Evolutionary conservation across 2,329 filamentous ascomycete species (phyloP).

Genomic region (Beauveria bassiana): DNA sequence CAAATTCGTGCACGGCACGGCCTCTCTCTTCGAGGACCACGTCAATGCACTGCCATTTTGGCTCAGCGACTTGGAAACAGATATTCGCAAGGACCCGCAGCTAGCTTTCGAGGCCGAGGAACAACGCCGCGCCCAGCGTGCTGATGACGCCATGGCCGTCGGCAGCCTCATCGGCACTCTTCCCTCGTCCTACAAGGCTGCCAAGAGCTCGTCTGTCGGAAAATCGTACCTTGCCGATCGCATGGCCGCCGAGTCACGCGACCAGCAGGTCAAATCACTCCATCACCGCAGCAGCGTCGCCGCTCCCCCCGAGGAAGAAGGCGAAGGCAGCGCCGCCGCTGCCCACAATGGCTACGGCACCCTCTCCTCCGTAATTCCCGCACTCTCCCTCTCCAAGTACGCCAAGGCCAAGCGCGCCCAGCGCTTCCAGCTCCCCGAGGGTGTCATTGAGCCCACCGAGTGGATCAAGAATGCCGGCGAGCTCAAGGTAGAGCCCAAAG

Average conservation of each 20-base stretch:
- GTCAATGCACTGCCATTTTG: slow-evolving; percentile 96
- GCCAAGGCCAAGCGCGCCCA: slow-evolving; percentile 47
- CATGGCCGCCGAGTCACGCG: slow-evolving; percentile 38
- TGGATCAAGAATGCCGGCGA: slow-evolving; percentile 96
- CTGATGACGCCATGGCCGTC: slow-evolving; percentile 81
- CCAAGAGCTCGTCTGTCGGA: slow-evolving; percentile 58
- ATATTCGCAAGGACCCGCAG: slow-evolving; percentile 90
- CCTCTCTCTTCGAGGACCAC: slow-evolving; percentile 86
- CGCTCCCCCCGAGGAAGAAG: slow-evolving; percentile 26
- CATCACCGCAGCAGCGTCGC: slow-evolving; percentile 19
- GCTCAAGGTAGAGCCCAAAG: slow-evolving; percentile 90
- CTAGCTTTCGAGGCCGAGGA: slow-evolving; percentile 88
- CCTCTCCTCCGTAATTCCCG: slow-evolving; percentile 68
- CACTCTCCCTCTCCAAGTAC: slow-evolving; percentile 75
- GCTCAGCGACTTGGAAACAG: slow-evolving; percentile 83
- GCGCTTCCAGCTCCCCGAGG: slow-evolving; percentile 60
- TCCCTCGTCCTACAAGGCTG: slow-evolving; percentile 47
- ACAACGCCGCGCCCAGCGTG: slow-evolving; percentile 68
- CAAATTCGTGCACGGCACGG: slow-evolving; percentile 93
- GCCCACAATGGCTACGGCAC: slow-evolving; percentile 43
- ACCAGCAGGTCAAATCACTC: slow-evolving; percentile 22
- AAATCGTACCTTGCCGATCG: slow-evolving; percentile 57
- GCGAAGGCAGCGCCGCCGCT: slow-evolving; percentile 23
- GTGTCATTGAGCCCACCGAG: slow-evolving; percentile 73
- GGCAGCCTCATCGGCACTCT: slow-evolving; percentile 71